phyloP scores from a whole-genome alignment of 441 rosid genomes.

The Brassica balearica region DNA sequence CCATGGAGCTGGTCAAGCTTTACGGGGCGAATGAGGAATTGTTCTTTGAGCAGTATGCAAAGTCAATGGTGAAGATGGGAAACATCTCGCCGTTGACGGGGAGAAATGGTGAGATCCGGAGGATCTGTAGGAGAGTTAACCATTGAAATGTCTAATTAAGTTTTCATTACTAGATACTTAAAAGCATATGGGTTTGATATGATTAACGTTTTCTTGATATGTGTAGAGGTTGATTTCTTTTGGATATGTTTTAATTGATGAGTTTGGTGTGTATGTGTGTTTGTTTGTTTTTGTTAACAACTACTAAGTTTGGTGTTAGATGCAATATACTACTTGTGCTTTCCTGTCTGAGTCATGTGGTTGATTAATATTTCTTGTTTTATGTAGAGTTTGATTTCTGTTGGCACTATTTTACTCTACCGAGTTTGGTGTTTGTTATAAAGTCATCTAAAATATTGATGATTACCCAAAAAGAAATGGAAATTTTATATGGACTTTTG shows the following conservation, averaged over 20 bases:
- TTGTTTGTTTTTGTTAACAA: background rate
- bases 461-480: constrained; percentile 2
- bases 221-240: background rate
- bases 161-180: background rate
- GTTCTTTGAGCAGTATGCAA: constrained; percentile 61
- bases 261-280: constrained; percentile 11
- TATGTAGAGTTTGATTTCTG: background rate
- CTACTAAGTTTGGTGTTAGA: constrained; percentile 1
- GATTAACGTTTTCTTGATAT: constrained; percentile 20
- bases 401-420: background rate
- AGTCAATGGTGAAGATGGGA: constrained; percentile 72
- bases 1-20: constrained; percentile 51
- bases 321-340: background rate
- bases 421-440: background rate
- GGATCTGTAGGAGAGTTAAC: constrained; percentile 58
- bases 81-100: constrained; percentile 62
- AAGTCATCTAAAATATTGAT: background rate
- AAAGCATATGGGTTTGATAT: constrained; percentile 6
- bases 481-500: background rate
- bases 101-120: constrained; percentile 56
- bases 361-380: background rate
- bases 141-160: constrained; percentile 39
- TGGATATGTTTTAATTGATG: background rate
- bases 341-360: too few relatives aligned
- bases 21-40: constrained; percentile 54